These are phyloP conservation scores for Gossypium sturtianum DNA, from an alignment of 345 rosid genomes.

Conservation along the genomic window DNA sequence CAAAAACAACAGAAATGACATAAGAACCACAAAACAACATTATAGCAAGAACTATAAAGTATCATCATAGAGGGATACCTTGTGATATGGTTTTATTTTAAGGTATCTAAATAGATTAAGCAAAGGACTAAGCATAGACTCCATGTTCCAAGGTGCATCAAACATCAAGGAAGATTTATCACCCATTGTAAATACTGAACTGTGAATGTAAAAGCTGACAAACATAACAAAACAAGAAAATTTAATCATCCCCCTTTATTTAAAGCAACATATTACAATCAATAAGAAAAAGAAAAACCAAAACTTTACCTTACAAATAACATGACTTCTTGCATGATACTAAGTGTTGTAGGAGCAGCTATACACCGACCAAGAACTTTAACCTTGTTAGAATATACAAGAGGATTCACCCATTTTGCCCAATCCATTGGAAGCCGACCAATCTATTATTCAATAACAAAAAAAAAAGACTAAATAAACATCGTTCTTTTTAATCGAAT, in stretches of 20 bases:
- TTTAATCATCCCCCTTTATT: background rate
- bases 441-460: conserved; percentile 16
- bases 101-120: conserved; percentile 29
- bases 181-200: conserved; percentile 21
- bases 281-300: background rate
- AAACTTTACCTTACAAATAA: conserved; percentile 26
- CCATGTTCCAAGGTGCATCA: conserved; percentile 22
- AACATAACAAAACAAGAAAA: background rate
- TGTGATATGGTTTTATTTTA: conserved; percentile 24
- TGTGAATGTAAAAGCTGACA: conserved; percentile 36
- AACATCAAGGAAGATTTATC: conserved; percentile 32
- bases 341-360: conserved; percentile 32
- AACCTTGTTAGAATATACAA: conserved; percentile 29
- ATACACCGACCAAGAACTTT: conserved; percentile 35
- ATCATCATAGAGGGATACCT: conserved; percentile 17
- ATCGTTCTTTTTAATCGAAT: background rate
- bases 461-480: background rate
- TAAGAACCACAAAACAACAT: background rate
- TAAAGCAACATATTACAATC: background rate
- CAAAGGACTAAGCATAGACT: conserved; percentile 27
- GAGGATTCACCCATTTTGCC: conserved; percentile 40
- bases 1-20: background rate
- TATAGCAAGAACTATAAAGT: background rate
- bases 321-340: conserved; percentile 33
- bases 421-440: conserved; percentile 47